Percentiles rank a stretch among this genome's conserved stretches.
Conservation (phyloP, 345 rosid species). For the Sisymbrium irio region DNA sequence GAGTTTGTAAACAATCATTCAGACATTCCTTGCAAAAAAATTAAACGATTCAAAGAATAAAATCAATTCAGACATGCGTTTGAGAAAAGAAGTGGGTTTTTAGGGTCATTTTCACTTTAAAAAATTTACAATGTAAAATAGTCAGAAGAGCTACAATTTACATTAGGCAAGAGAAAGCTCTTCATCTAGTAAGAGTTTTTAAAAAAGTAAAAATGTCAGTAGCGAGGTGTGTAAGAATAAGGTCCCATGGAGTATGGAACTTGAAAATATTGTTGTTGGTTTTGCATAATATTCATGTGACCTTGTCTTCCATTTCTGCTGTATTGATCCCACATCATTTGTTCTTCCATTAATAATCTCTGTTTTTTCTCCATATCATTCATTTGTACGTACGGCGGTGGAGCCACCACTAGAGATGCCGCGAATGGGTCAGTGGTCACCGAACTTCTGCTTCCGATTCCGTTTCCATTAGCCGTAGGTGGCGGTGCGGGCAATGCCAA, state of each 20-base stretch:
- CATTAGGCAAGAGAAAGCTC: not conserved
- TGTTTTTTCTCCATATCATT: slow-evolving; percentile 68
- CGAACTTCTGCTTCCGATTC: slow-evolving; percentile 21
- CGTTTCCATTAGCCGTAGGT: not conserved
- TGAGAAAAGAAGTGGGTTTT: no score
- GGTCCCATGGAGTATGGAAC: slow-evolving; percentile 24
- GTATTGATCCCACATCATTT: slow-evolving; percentile 67
- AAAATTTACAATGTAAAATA: no score
- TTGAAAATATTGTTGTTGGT: slow-evolving; percentile 23
- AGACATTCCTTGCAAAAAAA: no score
- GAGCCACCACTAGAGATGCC: slow-evolving; percentile 52
- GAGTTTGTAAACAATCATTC: no score
- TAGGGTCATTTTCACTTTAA: no score
- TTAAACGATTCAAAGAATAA: no score
- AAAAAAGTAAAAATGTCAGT: not conserved
- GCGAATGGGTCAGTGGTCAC: slow-evolving; percentile 54
- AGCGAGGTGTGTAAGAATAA: slow-evolving; percentile 24
- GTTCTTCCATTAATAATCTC: slow-evolving; percentile 56
- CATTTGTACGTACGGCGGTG: slow-evolving; percentile 67
- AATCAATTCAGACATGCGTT: no score
- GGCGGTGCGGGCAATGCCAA: slow-evolving; percentile 53
- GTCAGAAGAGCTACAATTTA: not conserved
- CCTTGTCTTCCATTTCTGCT: slow-evolving; percentile 57
- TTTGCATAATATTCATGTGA: slow-evolving; percentile 29
- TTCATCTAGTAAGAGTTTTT: no score